phyloP scores from a whole-genome alignment of 768 basidiomycete species.

The Russula sp. region DNA sequence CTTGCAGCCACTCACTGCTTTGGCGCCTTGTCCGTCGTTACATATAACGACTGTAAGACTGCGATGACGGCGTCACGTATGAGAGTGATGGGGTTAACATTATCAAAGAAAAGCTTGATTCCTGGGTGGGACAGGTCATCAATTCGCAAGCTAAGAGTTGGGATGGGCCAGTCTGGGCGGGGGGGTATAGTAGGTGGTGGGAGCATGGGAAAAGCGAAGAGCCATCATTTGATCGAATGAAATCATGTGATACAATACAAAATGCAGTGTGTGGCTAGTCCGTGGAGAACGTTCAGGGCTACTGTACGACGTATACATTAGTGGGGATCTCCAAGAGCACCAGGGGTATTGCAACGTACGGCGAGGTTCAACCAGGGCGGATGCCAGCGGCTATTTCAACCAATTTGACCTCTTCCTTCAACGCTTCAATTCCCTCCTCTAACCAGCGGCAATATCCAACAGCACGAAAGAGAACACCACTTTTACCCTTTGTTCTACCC shows the following conservation, averaged over 20 bases:
- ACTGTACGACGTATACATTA: constrained; percentile 12
- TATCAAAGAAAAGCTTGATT: constrained; percentile 49
- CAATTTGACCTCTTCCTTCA: constrained; percentile 63
- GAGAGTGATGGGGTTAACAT: constrained; percentile 43
- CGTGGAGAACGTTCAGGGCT: neutral
- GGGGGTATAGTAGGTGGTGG: constrained; percentile 23
- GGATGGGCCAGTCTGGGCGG: constrained; percentile 46
- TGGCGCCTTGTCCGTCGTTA: constrained; percentile 27
- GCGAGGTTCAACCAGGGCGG: constrained; percentile 30
- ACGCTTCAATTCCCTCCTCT: constrained; percentile 74
- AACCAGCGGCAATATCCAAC: constrained; percentile 84
- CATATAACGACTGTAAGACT: constrained; percentile 26
- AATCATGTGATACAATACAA: neutral
- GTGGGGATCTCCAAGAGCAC: neutral
- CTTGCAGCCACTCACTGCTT: constrained; percentile 17
- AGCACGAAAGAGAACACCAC: constrained; percentile 82
- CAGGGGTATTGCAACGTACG: constrained; percentile 5
- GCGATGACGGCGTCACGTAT: constrained; percentile 37
- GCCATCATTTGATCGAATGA: neutral
- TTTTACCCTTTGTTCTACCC: constrained; percentile 79
- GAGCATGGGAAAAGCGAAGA: neutral
- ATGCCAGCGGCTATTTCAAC: constrained; percentile 68
- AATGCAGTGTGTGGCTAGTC: no score
- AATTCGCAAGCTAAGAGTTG: constrained; percentile 50
- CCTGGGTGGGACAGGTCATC: constrained; percentile 58